Evolutionary conservation across 768 basidiomycete genomes (phyloP).

Genomic region (Coprinellus micaceus): DNA sequence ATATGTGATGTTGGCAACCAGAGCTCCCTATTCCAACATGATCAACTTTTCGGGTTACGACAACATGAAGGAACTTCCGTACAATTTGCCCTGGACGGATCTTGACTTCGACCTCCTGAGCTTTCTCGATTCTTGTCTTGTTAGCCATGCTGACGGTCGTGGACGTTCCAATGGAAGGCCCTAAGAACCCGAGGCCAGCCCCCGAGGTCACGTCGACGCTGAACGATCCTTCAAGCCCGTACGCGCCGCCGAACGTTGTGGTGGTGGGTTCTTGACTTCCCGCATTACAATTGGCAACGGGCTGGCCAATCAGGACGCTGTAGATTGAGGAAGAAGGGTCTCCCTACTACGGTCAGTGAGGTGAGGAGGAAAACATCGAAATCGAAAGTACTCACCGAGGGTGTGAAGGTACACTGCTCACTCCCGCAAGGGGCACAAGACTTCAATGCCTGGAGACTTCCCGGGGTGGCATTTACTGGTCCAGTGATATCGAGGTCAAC

Average conservation of each 20-base stretch:
- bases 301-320: conserved; percentile 1
- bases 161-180: background rate
- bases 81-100: background rate
- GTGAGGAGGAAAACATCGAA: too few relatives aligned
- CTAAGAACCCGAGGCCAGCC: background rate
- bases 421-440: background rate
- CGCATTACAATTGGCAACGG: background rate
- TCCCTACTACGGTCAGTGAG: background rate
- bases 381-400: background rate
- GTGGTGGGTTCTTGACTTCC: background rate
- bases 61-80: background rate
- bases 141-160: background rate
- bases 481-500: background rate
- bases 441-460: background rate
- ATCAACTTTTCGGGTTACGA: background rate
- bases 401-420: background rate
- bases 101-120: background rate
- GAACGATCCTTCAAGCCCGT: background rate
- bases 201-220: background rate
- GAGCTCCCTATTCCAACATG: background rate
- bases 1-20: conserved; percentile 1
- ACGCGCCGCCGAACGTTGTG: background rate
- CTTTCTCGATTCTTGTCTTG: background rate
- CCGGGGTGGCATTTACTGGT: background rate
- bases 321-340: background rate